Evolutionary conservation across 2,329 filamentous ascomycete species (phyloP).

Genomic region (Neonectria ditissima): DNA sequence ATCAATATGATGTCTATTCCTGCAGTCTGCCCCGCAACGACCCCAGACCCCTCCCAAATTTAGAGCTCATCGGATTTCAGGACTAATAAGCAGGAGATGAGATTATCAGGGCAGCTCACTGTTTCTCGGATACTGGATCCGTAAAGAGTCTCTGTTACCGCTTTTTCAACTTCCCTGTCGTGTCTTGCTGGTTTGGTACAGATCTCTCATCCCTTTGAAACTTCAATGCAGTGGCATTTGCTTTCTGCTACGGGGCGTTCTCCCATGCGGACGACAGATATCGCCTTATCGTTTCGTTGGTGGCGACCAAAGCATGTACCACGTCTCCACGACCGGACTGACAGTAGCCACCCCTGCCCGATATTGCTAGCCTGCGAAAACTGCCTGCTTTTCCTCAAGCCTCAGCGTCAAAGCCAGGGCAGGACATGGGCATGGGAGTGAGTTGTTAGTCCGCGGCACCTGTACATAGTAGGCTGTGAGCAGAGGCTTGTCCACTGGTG

Average conservation of each 20-base stretch:
- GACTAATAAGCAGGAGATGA: constrained; percentile 28
- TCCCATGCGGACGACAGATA: neutral
- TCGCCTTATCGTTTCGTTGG: constrained; percentile 10
- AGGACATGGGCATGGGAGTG: constrained; percentile 3
- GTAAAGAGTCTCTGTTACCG: neutral
- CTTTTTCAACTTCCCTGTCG: neutral
- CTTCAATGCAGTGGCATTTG: neutral
- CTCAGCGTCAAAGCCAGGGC: neutral
- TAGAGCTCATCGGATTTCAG: constrained; percentile 25
- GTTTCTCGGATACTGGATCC: neutral
- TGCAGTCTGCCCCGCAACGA: constrained; percentile 18
- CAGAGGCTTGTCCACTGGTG: neutral
- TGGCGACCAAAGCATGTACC: constrained; percentile 9
- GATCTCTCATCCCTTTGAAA: neutral
- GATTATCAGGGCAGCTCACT: constrained; percentile 30
- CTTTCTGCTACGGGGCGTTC: neutral
- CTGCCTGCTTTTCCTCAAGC: neutral
- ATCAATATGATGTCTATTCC: constrained; percentile 23
- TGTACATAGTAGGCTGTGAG: neutral
- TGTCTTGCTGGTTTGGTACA: neutral
- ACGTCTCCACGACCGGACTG: constrained; percentile 3
- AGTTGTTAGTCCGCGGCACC: neutral
- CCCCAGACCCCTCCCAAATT: constrained; percentile 22
- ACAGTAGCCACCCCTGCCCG: constrained; percentile 4
- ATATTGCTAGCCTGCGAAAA: constrained; percentile 2